phyloP scores from a whole-genome alignment of 148 eudicot species.

The Rhododendron kiyosumense region DNA sequence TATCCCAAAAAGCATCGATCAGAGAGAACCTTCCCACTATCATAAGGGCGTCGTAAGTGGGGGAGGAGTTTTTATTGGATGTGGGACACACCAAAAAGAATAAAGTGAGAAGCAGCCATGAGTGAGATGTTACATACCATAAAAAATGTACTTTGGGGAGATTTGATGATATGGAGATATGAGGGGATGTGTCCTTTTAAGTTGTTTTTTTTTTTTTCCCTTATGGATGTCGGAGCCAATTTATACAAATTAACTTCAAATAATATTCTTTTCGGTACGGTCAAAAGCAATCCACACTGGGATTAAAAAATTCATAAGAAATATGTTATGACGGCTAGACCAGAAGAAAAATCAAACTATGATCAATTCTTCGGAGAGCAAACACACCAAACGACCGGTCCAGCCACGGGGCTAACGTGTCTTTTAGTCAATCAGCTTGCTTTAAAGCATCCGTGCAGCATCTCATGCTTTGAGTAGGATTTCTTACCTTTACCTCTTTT shows the following conservation, averaged over 20 bases:
- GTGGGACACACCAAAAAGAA: conserved; percentile 14
- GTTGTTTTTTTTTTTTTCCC: neutral
- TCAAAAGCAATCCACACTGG: neutral
- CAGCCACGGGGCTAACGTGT: neutral
- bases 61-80: conserved; percentile 11
- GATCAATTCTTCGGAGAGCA: neutral
- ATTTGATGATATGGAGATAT: neutral
- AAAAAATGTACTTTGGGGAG: conserved; percentile 8
- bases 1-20: conserved; percentile 13
- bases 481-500: conserved; percentile 14
- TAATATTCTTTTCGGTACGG: fast-evolving
- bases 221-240: neutral
- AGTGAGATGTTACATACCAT: neutral
- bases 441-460: conserved; percentile 13
- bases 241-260: neutral
- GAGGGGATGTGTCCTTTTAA: neutral
- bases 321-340: neutral
- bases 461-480: conserved; percentile 14
- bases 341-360: neutral
- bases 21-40: conserved; percentile 31
- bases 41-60: conserved; percentile 16
- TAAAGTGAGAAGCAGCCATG: neutral
- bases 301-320: neutral
- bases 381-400: neutral
- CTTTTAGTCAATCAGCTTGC: conserved; percentile 4